phyloP scores from a whole-genome alignment of 2,329 filamentous ascomycete genomes.

The Penicillium sp. region DNA sequence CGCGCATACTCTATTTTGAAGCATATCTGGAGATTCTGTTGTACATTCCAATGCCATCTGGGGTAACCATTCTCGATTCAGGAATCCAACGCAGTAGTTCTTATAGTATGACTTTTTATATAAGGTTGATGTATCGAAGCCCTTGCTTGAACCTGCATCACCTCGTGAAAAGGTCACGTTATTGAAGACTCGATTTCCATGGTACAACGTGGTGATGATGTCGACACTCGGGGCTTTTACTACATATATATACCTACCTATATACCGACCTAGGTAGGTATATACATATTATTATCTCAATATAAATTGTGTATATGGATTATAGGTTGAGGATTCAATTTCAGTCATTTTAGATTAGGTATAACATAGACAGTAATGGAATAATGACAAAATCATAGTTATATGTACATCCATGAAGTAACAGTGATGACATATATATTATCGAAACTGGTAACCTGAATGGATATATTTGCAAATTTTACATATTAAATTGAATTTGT shows the following conservation, averaged over 20 bases:
- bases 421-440: background rate
- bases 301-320: too few species aligned
- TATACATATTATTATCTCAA: background rate
- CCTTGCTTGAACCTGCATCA: conserved; percentile 2
- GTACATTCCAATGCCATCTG: conserved; percentile 7
- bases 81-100: background rate
- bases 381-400: too few species aligned
- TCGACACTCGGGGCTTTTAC: background rate
- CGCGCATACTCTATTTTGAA: conserved; percentile 2
- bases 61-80: background rate
- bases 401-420: background rate
- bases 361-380: background rate
- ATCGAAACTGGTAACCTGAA: background rate
- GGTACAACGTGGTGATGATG: background rate
- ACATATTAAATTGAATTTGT: too few species aligned
- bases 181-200: background rate
- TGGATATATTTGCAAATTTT: background rate
- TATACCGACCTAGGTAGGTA: too few species aligned
- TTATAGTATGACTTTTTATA: background rate
- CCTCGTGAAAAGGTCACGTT: conserved; percentile 3
- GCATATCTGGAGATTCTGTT: background rate
- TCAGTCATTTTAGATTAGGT: background rate
- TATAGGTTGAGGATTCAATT: too few species aligned
- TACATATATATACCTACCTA: background rate
- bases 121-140: background rate